Evolutionary conservation across 768 basidiomycete species (phyloP), one percentile per base, ranked within the genome.

Genomic region (Lactifluus hygrophoroides): DNA sequence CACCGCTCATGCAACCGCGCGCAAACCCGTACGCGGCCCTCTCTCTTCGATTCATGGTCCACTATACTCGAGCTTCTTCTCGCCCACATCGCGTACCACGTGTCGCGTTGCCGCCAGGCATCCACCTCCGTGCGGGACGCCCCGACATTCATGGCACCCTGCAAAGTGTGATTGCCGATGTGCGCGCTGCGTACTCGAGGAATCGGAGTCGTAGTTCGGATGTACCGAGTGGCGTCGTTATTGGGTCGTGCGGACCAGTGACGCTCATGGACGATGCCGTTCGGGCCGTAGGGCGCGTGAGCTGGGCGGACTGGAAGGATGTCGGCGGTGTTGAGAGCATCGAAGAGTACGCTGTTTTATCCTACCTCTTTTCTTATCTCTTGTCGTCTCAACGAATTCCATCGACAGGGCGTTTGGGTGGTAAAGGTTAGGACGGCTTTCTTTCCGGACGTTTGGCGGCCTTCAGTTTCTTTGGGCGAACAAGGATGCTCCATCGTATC

Each of bases 181-280:
- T 66, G 55, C 38, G 56, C 53, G 35, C 53, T 48, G 50, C 64
- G 60, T 62, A 61, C 60, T 30, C 63, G 67, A 19, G 55, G 57
- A 44, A 32, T 44, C 40, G 62, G 58, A 34, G 40, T 17, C 40
- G 32, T 17, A 30, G 54, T 54, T 52, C 45, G 11, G 54, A 27
- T 40, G 48, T 32, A 42, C 57, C 61, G 43, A 56, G 54, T 19
- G 76, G 76, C 30, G 67, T 78, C 17, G 61, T 78, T 28, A 70
- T 78, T 5, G 75, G 74, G 11, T 72, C 74, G 51, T 77, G 77
- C 62, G 76, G 76, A 0, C 77, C 76, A 0, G 62, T 66, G 10
- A 62, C 68, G 6, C 69, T 78, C 47, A 72, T 69, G 2, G 74
- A 78, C 17, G 70, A 74, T 38, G 70, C 70, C 37, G 57, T 71